A percentile compares a stretch with the other conserved stretches of the same genome.
phyloP scores from a whole-genome alignment of 768 basidiomycete genomes.

The Tricholoma saponaceum region DNA sequence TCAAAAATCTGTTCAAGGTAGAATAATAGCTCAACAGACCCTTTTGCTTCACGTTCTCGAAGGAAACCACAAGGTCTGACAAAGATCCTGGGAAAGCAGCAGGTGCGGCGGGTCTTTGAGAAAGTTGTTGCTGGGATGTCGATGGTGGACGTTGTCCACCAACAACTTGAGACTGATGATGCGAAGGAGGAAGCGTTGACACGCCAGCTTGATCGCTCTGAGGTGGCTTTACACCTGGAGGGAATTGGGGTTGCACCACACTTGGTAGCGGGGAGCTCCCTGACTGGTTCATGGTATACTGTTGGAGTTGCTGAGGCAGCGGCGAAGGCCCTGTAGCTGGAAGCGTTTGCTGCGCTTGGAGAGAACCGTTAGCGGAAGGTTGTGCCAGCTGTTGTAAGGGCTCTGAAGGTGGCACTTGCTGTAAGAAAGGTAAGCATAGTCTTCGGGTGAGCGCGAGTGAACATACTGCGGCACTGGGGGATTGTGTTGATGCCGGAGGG shows the following conservation, averaged over 20 bases:
- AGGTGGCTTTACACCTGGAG: constrained; percentile 63
- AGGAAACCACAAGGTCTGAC: constrained; percentile 90
- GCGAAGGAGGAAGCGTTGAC: constrained; percentile 17
- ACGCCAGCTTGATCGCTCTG: constrained; percentile 37
- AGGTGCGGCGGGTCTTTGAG: constrained; percentile 32
- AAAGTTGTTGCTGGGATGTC: constrained; percentile 40
- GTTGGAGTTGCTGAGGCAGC: constrained; percentile 40
- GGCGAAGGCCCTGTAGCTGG: constrained; percentile 34
- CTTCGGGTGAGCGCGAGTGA: background rate
- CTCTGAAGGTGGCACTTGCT: constrained; percentile 36
- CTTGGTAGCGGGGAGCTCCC: constrained; percentile 31
- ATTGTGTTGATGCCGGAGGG: constrained; percentile 35
- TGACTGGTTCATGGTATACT: constrained; percentile 18
- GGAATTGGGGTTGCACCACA: constrained; percentile 59
- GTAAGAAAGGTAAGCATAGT: constrained; percentile 1
- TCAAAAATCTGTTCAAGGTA: constrained; percentile 1
- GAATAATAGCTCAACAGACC: constrained; percentile 41
- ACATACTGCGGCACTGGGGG: constrained; percentile 41
- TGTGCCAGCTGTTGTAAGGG: constrained; percentile 31
- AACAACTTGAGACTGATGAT: constrained; percentile 33
- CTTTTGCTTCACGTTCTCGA: constrained; percentile 96
- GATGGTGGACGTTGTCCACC: constrained; percentile 54
- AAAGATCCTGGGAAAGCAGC: constrained; percentile 76
- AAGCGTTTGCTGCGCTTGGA: constrained; percentile 21
- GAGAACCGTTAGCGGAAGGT: constrained; percentile 22